Conservation (phyloP, 2,329 filamentous ascomycete genomes). For the Fusarium longipes region DNA sequence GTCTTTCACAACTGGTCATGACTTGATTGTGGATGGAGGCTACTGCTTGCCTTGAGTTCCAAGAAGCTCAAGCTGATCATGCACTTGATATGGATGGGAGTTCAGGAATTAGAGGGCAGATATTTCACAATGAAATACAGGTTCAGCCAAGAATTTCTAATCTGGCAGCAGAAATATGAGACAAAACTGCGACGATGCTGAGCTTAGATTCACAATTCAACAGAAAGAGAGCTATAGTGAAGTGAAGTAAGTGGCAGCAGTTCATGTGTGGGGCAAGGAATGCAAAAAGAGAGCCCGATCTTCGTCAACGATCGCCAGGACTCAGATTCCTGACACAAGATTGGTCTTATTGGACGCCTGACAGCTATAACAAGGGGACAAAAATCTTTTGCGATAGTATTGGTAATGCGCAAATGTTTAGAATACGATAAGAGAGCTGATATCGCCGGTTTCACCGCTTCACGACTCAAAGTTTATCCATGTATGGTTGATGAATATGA, state of each 20-base stretch:
- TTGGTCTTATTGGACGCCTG: background rate
- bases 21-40: conserved; percentile 81
- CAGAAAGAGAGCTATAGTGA: background rate
- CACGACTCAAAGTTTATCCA: conserved; percentile 1
- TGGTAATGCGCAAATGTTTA: conserved; percentile 13
- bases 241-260: background rate
- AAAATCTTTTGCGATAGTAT: background rate
- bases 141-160: background rate
- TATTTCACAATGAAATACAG: background rate
- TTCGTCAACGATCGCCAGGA: conserved; percentile 8
- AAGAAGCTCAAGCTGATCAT: background rate
- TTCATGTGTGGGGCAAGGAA: conserved; percentile 8
- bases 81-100: conserved; percentile 1
- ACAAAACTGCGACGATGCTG: background rate
- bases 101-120: conserved; percentile 5
- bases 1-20: conserved; percentile 82
- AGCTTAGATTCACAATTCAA: background rate
- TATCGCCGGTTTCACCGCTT: conserved; percentile 29
- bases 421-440: conserved; percentile 15
- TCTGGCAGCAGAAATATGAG: background rate
- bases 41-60: conserved; percentile 65
- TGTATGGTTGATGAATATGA: conserved; percentile 11
- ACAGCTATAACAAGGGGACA: background rate
- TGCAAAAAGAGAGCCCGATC: background rate
- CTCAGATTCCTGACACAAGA: conserved; percentile 2